A percentile compares a stretch with the other conserved stretches of the same genome.
Conservation (phyloP, 495 filamentous ascomycete genomes). For the Talaromyces nanjingensis region DNA sequence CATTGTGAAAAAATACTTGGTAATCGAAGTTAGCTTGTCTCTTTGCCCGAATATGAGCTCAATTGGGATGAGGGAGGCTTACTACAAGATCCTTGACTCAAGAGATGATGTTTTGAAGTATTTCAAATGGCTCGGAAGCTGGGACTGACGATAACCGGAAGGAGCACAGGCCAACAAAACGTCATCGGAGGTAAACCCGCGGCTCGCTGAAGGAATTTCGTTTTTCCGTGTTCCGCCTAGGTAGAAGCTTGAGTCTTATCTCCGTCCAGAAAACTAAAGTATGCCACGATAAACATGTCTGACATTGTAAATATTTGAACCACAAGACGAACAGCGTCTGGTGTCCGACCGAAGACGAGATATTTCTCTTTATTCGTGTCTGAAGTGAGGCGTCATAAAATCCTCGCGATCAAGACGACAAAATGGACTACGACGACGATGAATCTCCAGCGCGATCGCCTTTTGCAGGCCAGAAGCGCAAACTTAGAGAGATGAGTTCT, state of each 20-base stretch:
- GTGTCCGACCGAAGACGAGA: neutral
- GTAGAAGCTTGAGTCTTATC: neutral
- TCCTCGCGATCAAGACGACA: neutral
- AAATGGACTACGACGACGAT: conserved; percentile 19
- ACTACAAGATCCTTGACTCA: neutral
- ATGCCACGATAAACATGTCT: neutral
- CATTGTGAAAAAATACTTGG: conserved; percentile 28
- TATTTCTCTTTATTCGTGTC: neutral
- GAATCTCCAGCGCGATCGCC: conserved; percentile 19
- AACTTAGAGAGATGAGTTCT: conserved; percentile 36
- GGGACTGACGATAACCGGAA: neutral
- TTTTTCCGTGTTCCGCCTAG: conserved; percentile 2
- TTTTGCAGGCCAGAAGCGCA: conserved; percentile 35
- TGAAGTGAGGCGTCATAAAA: neutral
- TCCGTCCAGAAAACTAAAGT: neutral
- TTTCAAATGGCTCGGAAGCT: neutral
- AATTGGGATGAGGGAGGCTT: neutral
- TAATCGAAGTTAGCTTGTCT: neutral
- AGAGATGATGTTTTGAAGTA: neutral
- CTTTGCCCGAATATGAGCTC: neutral
- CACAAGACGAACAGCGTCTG: neutral
- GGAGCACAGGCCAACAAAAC: conserved; percentile 8
- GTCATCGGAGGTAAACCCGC: conserved; percentile 1
- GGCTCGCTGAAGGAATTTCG: neutral
- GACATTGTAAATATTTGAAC: neutral